Evolutionary conservation across 768 basidiomycete species (phyloP).

Genomic region (Fomitopsis pulvina): DNA sequence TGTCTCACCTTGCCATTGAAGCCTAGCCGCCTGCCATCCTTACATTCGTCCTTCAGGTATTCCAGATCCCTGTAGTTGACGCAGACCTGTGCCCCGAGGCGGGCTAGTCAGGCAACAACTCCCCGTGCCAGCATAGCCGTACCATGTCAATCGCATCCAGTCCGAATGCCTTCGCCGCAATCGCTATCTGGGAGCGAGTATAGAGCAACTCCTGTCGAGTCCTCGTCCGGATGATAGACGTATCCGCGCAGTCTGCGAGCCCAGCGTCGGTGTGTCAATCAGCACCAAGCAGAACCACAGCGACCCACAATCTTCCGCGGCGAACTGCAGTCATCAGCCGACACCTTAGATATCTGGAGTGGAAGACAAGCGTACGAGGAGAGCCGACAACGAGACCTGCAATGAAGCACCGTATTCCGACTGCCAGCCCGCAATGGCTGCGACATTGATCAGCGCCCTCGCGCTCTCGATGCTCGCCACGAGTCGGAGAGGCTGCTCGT

Average conservation of each 20-base stretch:
- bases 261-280: neutral
- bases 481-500: constrained; percentile 39
- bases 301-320: constrained; percentile 82
- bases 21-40: constrained; percentile 75
- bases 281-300: neutral
- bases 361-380: constrained; percentile 47
- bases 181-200: constrained; percentile 76
- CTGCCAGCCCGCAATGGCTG: constrained; percentile 66
- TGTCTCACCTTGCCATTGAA: constrained; percentile 89
- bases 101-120: neutral
- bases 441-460: constrained; percentile 55
- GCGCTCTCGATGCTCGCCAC: constrained; percentile 88
- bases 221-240: constrained; percentile 69
- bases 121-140: constrained; percentile 1
- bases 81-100: constrained; percentile 53
- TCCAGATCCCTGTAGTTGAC: constrained; percentile 76
- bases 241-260: constrained; percentile 77
- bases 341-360: neutral
- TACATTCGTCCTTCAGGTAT: constrained; percentile 64
- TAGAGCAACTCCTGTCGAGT: constrained; percentile 75
- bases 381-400: constrained; percentile 53
- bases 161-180: constrained; percentile 76
- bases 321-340: constrained; percentile 52
- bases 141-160: constrained; percentile 92
- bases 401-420: constrained; percentile 34